These are phyloP conservation scores for Straminergon stramineum DNA, from an alignment of 225 moss, liverwort and hornwort genomes.

Conservation along the genomic window DNA sequence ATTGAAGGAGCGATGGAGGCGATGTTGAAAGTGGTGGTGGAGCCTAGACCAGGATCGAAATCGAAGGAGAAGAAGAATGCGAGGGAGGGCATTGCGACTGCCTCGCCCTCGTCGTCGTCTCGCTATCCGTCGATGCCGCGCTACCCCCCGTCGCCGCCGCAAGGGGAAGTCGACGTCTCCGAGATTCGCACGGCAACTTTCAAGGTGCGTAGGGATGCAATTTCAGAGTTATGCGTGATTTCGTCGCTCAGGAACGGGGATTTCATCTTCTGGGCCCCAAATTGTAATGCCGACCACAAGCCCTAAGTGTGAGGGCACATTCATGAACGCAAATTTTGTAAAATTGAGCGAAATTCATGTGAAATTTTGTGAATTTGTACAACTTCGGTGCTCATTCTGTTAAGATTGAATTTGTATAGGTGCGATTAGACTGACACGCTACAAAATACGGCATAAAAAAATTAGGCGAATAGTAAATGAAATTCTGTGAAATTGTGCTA, in stretches of 20 bases:
- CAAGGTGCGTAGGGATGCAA: conserved; percentile 1
- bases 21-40: conserved; percentile 25
- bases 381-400: not conserved
- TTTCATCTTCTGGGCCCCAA: not conserved
- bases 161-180: conserved; percentile 27
- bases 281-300: not conserved
- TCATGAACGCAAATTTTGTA: not conserved
- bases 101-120: conserved; percentile 40
- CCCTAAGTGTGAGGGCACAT: not conserved
- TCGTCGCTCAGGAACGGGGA: not conserved
- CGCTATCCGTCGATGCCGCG: conserved; percentile 76
- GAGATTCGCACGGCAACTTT: conserved; percentile 61
- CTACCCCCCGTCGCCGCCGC: conserved; percentile 36
- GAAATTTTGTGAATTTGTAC: not conserved
- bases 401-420: not conserved
- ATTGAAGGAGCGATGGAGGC: conserved; percentile 10
- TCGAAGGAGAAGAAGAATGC: conserved; percentile 3
- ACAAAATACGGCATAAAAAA: no score
- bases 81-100: conserved; percentile 5
- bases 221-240: not conserved
- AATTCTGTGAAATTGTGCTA: not conserved
- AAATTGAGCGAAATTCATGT: not conserved
- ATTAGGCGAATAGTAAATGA: not conserved
- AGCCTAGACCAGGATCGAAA: not conserved
- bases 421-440: not conserved